Evolutionary conservation across 345 rosid species (phyloP).

Genomic region (Gossypium rotundifolium): DNA sequence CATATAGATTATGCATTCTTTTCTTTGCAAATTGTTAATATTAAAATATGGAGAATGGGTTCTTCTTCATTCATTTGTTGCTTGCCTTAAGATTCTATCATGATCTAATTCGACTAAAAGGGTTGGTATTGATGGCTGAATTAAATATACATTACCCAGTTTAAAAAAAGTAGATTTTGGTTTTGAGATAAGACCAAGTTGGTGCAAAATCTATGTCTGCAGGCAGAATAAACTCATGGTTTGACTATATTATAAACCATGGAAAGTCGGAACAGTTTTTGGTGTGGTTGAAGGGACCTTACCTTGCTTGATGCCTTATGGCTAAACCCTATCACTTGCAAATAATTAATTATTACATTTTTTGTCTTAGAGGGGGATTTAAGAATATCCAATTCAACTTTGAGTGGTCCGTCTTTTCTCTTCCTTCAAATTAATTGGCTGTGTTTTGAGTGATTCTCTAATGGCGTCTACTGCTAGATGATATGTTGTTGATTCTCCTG

Average conservation of each 20-base stretch:
- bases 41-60: slow-evolving; percentile 12
- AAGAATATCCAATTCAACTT: neutral
- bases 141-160: slow-evolving; percentile 6
- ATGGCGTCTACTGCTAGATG: neutral
- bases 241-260: neutral
- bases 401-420: neutral
- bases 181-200: neutral
- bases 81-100: neutral
- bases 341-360: neutral
- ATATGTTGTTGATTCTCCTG: neutral
- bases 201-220: neutral
- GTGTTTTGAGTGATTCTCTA: neutral
- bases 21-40: slow-evolving; percentile 4
- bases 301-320: neutral
- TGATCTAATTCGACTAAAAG: neutral
- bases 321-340: neutral
- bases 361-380: neutral
- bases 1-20: neutral
- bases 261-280: neutral
- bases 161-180: neutral
- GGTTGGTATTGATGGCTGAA: neutral
- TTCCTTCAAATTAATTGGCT: neutral
- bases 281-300: neutral
- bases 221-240: neutral
- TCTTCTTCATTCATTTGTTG: slow-evolving; percentile 18